These are phyloP conservation scores for Peronospora tabacina DNA, from an alignment of 352 stramenopile genomes.

Conservation along the genomic window DNA sequence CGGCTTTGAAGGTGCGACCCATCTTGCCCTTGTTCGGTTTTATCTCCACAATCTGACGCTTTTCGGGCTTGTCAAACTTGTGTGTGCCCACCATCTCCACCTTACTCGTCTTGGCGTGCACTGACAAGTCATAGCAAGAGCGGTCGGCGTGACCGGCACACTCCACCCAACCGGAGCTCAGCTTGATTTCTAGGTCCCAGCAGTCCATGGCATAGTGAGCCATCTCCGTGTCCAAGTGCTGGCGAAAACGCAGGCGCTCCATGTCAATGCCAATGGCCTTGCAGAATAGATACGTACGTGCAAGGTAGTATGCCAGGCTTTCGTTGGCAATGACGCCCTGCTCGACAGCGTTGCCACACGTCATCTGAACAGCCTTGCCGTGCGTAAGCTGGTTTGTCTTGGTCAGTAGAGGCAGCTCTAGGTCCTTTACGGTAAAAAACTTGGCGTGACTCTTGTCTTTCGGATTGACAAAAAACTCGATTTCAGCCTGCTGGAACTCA, in stretches of 20 bases:
- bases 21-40: slow-evolving; percentile 96
- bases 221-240: slow-evolving; percentile 99
- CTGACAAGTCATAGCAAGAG: slow-evolving; percentile 95
- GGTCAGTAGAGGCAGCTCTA: slow-evolving; percentile 87
- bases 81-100: slow-evolving; percentile 85
- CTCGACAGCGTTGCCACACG: slow-evolving; percentile 86
- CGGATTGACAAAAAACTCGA: slow-evolving; percentile 98
- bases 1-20: slow-evolving; percentile 94
- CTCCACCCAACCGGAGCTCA: slow-evolving; percentile 97
- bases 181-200: slow-evolving; percentile 99
- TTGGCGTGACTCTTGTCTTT: slow-evolving; percentile 98
- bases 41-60: slow-evolving; percentile 89
- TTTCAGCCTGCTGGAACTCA: slow-evolving; percentile 99
- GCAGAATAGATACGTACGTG: slow-evolving; percentile 94
- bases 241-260: slow-evolving; percentile 93
- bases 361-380: slow-evolving; percentile 93
- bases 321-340: slow-evolving; percentile 96
- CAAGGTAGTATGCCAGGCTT: slow-evolving; percentile 99
- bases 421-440: slow-evolving; percentile 84
- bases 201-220: slow-evolving; percentile 99
- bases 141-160: slow-evolving; percentile 98
- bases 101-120: slow-evolving; percentile 85
- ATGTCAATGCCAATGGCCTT: slow-evolving; percentile 92
- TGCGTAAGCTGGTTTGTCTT: slow-evolving; percentile 94
- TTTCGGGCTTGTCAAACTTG: slow-evolving; percentile 90